A percentile compares a stretch with the other conserved stretches of the same genome.
Conservation (phyloP, 1,284 basidiomycete genomes). For the Cerioporus squamosus region DNA sequence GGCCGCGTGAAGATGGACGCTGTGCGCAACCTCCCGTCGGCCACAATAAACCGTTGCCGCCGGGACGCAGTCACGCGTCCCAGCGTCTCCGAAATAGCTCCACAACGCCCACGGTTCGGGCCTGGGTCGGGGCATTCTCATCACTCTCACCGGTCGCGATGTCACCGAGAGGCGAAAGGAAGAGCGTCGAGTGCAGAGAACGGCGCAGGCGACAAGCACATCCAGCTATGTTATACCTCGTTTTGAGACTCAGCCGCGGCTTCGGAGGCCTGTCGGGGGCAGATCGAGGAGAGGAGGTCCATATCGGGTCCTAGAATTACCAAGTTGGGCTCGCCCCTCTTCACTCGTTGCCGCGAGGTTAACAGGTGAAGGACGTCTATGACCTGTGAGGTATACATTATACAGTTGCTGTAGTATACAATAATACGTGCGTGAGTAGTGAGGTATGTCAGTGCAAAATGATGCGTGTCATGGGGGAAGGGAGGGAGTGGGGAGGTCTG, state of each 20-base stretch:
- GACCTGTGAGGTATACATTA: slow-evolving; percentile 19
- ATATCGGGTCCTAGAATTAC: no score
- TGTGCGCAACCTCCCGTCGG: slow-evolving; percentile 11
- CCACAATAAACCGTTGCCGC: slow-evolving; percentile 3
- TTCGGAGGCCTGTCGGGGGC: no score
- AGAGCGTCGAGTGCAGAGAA: no score
- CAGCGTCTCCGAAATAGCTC: slow-evolving; percentile 1
- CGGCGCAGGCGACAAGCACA: no score
- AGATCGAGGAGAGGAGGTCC: no score
- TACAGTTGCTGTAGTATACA: slow-evolving; percentile 23
- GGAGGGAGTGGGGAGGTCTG: neutral
- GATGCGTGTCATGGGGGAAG: neutral
- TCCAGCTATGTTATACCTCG: no score
- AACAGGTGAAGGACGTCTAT: neutral
- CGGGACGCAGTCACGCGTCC: slow-evolving; percentile 8
- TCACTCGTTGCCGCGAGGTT: neutral
- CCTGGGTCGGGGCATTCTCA: neutral
- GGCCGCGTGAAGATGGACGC: slow-evolving; percentile 22
- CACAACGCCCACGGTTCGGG: neutral
- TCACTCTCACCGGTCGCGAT: neutral
- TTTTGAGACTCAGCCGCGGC: no score
- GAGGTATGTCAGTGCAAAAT: slow-evolving; percentile 1
- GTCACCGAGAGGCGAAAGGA: neutral
- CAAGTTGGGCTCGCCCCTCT: no score
- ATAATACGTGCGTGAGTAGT: slow-evolving; percentile 7